Evolutionary conservation across 208 protist species (phyloP), one percentile per base, ranked within the genome.

Genomic region (Leishmania turanica): DNA sequence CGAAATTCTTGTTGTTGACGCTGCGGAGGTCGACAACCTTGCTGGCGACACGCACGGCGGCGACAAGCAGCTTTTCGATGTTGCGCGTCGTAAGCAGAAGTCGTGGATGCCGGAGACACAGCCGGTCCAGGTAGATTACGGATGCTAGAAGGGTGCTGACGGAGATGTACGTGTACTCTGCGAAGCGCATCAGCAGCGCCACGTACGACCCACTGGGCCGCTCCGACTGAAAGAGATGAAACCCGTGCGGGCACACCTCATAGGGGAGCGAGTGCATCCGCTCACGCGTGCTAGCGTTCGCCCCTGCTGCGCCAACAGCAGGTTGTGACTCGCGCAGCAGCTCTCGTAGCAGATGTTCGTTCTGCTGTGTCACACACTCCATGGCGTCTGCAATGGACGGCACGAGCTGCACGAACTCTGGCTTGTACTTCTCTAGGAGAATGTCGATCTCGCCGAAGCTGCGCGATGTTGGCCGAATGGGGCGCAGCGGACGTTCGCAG

Each of bases 1-100:
- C 93, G 75, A 96, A 98, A 84, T 96, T 93, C 51, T 91, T 91
- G 86, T 97, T 98, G 89, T 93, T 97, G 42, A 98, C 83, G 82
- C 89, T 96, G 45, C 95, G 90, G 37, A 97, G 85, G 76, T 98
- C 95, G 15, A 97, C 56, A n/a, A 95, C 88, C 77, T 98, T 98
- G 66, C 90, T 96, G 6, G 92, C 89, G 6, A 98, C 85, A 19
- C 95, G 93, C 42, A 94, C 90, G 54, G 91, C 83, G 47, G 88
- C 87, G n/a, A 95, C 77, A 60, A 97, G 93, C 51, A 98, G 88
- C 47, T 87, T 93, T 56, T 91, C 85, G 3, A 95, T 87, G 84
- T 96, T 96, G 54, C 78, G 76, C 40, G 88, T 77, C 13, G 89
- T 95, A 24, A 98, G 75, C 53, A 93, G 58, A 21, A 97, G 77